A percentile compares a stretch with the other conserved stretches of the same genome.
These are phyloP conservation scores for Ascocoryne sarcoides DNA, from an alignment of 2,329 filamentous ascomycete species.

Conservation along the genomic window DNA sequence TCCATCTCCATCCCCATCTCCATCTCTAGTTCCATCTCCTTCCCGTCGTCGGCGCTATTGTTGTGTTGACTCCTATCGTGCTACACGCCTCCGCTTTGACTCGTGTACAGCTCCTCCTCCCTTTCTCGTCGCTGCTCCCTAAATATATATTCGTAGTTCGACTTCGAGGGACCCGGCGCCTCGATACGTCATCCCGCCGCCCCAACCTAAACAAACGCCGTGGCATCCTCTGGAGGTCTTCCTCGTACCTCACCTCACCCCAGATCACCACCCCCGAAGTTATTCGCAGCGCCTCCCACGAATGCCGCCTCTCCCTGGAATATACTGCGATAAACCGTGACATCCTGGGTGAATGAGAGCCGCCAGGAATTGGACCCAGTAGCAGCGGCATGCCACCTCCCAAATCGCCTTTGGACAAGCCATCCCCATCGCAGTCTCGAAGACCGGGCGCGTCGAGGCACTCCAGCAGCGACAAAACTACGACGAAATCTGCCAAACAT, in stretches of 20 bases:
- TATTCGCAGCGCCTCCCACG: background rate
- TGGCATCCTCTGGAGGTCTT: too few relatives aligned
- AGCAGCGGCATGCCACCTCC: slow-evolving; percentile 26
- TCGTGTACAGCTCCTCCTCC: too few relatives aligned
- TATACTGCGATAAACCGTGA: background rate
- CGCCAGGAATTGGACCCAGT: slow-evolving; percentile 8
- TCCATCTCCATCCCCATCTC: background rate
- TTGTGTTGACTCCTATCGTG: too few relatives aligned
- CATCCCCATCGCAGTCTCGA: slow-evolving; percentile 21
- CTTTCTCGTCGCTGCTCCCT: background rate
- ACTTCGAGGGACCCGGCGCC: too few relatives aligned
- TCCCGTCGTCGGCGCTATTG: background rate
- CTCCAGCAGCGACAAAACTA: slow-evolving; percentile 22
- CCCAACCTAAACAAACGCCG: too few relatives aligned
- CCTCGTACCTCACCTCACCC: too few relatives aligned
- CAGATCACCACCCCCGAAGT: background rate
- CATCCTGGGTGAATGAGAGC: slow-evolving; percentile 9
- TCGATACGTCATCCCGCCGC: background rate
- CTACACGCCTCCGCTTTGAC: too few relatives aligned
- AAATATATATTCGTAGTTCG: background rate
- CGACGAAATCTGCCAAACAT: slow-evolving; percentile 22
- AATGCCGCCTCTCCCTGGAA: background rate
- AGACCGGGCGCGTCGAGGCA: slow-evolving; percentile 16
- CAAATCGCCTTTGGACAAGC: slow-evolving; percentile 27
- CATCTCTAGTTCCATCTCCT: background rate